Base-by-base conservation (phyloP, 352 stramenopile genomes). In the Pythium catenulatum region DNA sequence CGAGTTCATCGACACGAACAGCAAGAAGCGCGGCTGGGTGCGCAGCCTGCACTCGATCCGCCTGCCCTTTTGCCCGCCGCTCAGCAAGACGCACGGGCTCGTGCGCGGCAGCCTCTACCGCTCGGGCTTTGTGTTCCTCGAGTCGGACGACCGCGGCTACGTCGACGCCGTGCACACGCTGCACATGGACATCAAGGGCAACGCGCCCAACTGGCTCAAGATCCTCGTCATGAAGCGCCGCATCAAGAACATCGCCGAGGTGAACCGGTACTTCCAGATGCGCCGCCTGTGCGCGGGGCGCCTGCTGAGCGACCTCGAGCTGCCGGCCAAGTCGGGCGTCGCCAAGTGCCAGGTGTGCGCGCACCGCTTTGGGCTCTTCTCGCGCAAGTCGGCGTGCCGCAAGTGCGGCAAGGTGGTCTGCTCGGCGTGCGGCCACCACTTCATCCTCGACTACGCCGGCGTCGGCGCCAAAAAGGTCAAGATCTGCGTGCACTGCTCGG, bases 121-220 rank as follows among this genome's bases (percentile, higher is more conserved):
- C 15, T 97, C 94, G 4, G 95, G 95, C 23, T 96, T 94, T 79
- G 93, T 97, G 73, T 97, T 97, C 79, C 87, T 96, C 39, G 94
- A 98, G 75, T 96, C 94, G 48, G 86, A 81, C 43, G 79, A 90
- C 45, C 73, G 70, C 15, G 65, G 88, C 1, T 96, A 90, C 65
- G 89, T 98, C 45, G 93, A 98, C 66, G 94, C 93, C 14, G 90
- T 97, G 52, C 93, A 97, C 72, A 96, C 93, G 36, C 86, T 97
- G 43, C 93, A 97, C 69, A 85, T 97, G 86, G 94, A 97, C 76
- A 92, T 97, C 73, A 97, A 97, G 81, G 94, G 94, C 23, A 95
- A 95, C 66, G 91, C 91, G 30, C 94, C 94, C 1, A 95, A 96
- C 77, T 96, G 94, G 94, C 76, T 96, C 66, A 96, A 97, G 87